Conservation (phyloP, 352 stramenopile genomes). For the Phytophthora meadii region DNA sequence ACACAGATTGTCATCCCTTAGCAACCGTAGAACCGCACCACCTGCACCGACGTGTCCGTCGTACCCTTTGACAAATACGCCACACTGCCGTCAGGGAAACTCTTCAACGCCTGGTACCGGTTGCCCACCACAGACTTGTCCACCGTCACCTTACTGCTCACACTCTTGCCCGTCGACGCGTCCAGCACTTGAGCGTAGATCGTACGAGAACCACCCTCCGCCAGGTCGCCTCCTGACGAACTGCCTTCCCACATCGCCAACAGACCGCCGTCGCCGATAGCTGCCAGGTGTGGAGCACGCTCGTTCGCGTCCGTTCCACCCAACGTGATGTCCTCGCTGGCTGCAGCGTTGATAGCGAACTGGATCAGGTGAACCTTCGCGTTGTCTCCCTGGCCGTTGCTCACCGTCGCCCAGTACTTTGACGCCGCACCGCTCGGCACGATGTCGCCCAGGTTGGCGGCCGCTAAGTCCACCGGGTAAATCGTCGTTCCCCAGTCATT, state of each 20-base stretch:
- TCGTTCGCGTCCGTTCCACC: constrained; percentile 56
- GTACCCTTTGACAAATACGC: constrained; percentile 56
- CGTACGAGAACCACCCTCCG: constrained; percentile 23
- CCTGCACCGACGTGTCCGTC: constrained; percentile 46
- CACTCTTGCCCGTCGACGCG: constrained; percentile 40
- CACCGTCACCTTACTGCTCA: constrained; percentile 55
- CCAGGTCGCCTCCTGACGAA: constrained; percentile 40
- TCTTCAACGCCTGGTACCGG: constrained; percentile 64
- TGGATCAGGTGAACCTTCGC: constrained; percentile 65
- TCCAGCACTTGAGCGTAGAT: constrained; percentile 62
- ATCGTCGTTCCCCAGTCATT: constrained; percentile 55
- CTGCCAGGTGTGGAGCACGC: constrained; percentile 52
- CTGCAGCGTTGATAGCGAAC: constrained; percentile 50
- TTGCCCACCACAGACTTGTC: constrained; percentile 54
- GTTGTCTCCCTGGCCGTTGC: constrained; percentile 52
- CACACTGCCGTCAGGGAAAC: constrained; percentile 54
- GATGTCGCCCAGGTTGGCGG: constrained; percentile 61
- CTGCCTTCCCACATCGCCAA: constrained; percentile 60
- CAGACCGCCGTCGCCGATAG: constrained; percentile 49
- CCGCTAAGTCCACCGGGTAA: constrained; percentile 59
- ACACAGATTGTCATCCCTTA: constrained; percentile 2
- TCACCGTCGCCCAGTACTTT: constrained; percentile 67
- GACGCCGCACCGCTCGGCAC: constrained; percentile 34
- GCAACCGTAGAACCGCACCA: constrained; percentile 56
- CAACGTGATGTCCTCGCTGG: constrained; percentile 57